A percentile compares a stretch with the other conserved stretches of the same genome.
Conservation (phyloP, 352 stramenopile genomes). For the Pythium myriotylum region DNA sequence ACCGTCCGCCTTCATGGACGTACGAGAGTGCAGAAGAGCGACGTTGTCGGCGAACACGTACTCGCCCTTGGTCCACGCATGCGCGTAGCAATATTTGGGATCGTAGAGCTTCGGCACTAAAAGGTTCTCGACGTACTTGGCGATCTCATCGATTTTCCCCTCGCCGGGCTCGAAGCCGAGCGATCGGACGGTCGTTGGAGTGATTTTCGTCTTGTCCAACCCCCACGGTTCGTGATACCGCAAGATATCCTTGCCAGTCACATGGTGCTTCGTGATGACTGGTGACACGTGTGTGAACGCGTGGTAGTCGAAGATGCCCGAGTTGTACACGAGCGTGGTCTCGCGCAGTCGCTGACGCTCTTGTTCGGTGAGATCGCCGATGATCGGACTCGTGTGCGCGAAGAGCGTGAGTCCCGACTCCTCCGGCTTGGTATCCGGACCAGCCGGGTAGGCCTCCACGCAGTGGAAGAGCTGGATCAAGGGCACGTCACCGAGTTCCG, state of each 20-base stretch:
- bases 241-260: not conserved
- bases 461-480: constrained; percentile 22
- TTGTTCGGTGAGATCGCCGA: not conserved
- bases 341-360: not conserved
- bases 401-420: not conserved
- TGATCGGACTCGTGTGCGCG: not conserved
- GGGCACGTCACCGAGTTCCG: constrained; percentile 14
- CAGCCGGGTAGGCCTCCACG: constrained; percentile 10
- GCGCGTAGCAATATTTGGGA: no score
- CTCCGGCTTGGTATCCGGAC: not conserved
- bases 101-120: no score
- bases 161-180: no score
- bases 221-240: no score
- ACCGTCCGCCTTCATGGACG: no score
- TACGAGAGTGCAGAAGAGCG: no score
- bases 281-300: not conserved
- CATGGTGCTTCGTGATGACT: not conserved
- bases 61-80: no score
- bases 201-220: no score
- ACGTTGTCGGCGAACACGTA: no score
- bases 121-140: no score
- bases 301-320: constrained; percentile 1
- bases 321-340: constrained; percentile 2
- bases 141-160: no score
- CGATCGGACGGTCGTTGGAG: no score